Conservation (phyloP, 306 rosid genomes). For the Dalbergia cochinchinensis region DNA sequence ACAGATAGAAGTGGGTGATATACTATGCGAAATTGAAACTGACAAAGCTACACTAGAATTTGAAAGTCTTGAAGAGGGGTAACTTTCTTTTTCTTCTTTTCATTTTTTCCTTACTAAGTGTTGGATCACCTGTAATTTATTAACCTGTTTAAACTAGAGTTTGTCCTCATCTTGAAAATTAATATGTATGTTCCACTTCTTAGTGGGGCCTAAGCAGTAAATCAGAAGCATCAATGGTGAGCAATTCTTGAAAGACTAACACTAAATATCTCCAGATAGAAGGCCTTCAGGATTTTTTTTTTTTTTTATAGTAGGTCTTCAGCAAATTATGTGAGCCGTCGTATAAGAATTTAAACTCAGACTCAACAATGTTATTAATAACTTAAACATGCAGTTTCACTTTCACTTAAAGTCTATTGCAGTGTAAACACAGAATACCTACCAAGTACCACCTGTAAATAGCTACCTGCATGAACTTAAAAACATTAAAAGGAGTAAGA, state of each 20-base stretch:
- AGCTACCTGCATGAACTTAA: too few relatives aligned
- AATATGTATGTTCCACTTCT: slow-evolving; percentile 10
- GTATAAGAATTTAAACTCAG: background rate
- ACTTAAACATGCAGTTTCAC: background rate
- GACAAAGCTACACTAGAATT: slow-evolving; percentile 97
- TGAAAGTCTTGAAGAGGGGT: slow-evolving; percentile 99
- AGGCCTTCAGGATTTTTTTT: too few relatives aligned
- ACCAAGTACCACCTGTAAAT: too few relatives aligned
- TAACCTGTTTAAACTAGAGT: slow-evolving; percentile 9
- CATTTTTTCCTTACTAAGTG: background rate
- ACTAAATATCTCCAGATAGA: slow-evolving; percentile 4
- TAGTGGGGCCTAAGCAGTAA: background rate
- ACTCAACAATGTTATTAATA: slow-evolving; percentile 7
- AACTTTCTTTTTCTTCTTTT: slow-evolving; percentile 43
- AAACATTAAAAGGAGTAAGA: too few relatives aligned
- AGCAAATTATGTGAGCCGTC: slow-evolving; percentile 22
- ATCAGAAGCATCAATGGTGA: slow-evolving; percentile 28
- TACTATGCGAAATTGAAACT: slow-evolving; percentile 95
- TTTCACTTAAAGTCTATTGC: too few relatives aligned
- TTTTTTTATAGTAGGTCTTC: background rate
- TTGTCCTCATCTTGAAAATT: slow-evolving; percentile 20
- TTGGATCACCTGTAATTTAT: slow-evolving; percentile 37
- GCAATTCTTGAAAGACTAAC: slow-evolving; percentile 9
- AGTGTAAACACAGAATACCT: too few relatives aligned
- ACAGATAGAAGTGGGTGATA: slow-evolving; percentile 95